Evolutionary conservation across 306 rosid species (phyloP).

Genomic region (Begonia fuchsioides): DNA sequence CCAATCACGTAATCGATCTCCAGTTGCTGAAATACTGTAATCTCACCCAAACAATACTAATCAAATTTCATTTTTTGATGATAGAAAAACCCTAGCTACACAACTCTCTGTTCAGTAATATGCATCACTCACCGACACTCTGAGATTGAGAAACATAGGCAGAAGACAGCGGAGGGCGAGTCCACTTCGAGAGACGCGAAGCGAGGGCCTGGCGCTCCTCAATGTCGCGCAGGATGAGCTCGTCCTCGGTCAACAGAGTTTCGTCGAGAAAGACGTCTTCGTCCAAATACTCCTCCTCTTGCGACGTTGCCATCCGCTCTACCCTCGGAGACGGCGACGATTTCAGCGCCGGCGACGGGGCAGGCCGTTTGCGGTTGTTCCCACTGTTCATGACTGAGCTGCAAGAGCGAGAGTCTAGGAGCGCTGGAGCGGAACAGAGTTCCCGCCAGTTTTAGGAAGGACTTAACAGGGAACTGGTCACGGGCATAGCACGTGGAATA

Average conservation of each 20-base stretch:
- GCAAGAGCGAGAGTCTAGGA: not conserved
- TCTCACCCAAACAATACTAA: not conserved
- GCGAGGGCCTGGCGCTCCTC: conserved; percentile 69
- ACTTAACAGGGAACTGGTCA: no score
- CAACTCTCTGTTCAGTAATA: no score
- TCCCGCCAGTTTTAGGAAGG: conserved; percentile 45
- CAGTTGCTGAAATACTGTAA: conserved; percentile 67
- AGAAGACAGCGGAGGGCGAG: conserved; percentile 52
- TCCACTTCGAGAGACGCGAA: conserved; percentile 59
- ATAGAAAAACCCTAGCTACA: conserved; percentile 24
- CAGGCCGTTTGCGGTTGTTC: conserved; percentile 37
- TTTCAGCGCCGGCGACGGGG: conserved; percentile 30
- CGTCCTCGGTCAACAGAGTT: conserved; percentile 59
- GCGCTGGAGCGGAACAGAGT: conserved; percentile 7
- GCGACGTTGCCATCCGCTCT: conserved; percentile 33
- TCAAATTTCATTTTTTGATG: conserved; percentile 6
- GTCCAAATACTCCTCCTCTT: conserved; percentile 73
- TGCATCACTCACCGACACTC: conserved; percentile 42
- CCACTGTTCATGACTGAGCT: conserved; percentile 32
- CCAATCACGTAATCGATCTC: conserved; percentile 87
- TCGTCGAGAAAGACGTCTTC: conserved; percentile 79
- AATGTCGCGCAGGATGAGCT: conserved; percentile 67
- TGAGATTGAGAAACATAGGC: conserved; percentile 39
- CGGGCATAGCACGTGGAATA: no score
- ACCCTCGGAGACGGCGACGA: conserved; percentile 32